Conservation (phyloP, 805 yeast genomes). For the Brettanomyces sp. region DNA sequence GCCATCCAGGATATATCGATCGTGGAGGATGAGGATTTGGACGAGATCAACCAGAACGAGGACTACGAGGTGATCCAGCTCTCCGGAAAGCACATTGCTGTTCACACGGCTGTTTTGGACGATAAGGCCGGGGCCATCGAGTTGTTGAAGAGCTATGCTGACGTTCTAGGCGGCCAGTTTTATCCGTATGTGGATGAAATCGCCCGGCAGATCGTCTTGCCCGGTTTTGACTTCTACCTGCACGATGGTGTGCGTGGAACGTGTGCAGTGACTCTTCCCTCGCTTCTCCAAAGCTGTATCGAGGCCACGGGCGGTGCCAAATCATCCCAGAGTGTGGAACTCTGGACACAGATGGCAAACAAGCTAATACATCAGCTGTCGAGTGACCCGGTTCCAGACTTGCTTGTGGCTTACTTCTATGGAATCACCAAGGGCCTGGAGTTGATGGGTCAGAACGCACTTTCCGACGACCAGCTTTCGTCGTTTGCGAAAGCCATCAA, state of each 20-base stretch:
- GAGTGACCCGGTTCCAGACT: slow-evolving; percentile 76
- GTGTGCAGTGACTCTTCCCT: slow-evolving; percentile 80
- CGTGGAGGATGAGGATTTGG: slow-evolving; percentile 82
- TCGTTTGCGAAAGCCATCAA: slow-evolving; percentile 51
- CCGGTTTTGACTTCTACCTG: slow-evolving; percentile 82
- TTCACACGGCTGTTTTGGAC: slow-evolving; percentile 88
- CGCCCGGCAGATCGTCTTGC: slow-evolving; percentile 69
- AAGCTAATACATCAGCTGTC: slow-evolving; percentile 60
- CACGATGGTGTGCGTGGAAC: slow-evolving; percentile 92
- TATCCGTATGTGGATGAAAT: slow-evolving; percentile 76
- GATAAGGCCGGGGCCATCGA: slow-evolving; percentile 93
- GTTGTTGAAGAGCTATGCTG: slow-evolving; percentile 73
- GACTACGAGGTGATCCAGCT: slow-evolving; percentile 93
- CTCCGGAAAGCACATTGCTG: slow-evolving; percentile 88
- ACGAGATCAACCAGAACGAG: slow-evolving; percentile 70
- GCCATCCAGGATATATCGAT: slow-evolving; percentile 84
- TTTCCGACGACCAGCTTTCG: slow-evolving; percentile 45
- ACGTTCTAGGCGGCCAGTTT: slow-evolving; percentile 72
- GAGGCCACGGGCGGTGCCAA: slow-evolving; percentile 40
- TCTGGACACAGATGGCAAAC: slow-evolving; percentile 65
- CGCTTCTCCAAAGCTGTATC: slow-evolving; percentile 57
- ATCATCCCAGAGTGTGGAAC: slow-evolving; percentile 49
- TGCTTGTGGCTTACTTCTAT: slow-evolving; percentile 68
- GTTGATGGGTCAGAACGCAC: slow-evolving; percentile 55
- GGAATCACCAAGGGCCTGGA: slow-evolving; percentile 60